These are phyloP conservation scores for Candida takata DNA, from an alignment of 805 yeast genomes.

Conservation along the genomic window DNA sequence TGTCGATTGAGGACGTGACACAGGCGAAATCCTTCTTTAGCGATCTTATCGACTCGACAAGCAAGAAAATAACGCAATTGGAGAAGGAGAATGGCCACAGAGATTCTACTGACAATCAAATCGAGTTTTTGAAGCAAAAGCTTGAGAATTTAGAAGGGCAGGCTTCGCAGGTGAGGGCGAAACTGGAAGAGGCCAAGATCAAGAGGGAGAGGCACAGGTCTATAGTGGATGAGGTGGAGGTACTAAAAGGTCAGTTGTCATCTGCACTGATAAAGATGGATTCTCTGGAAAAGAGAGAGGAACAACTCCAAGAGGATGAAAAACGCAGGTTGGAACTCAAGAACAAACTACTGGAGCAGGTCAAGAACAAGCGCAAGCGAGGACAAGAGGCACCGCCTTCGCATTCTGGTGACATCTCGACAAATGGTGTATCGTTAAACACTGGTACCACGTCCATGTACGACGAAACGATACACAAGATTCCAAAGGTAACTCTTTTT, in stretches of 20 bases:
- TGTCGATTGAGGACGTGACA: constrained; percentile 2
- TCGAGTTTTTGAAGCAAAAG: background rate
- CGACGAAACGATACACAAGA: constrained; percentile 19
- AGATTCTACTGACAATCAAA: background rate
- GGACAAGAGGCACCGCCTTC: too few relatives aligned
- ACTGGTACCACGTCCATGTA: constrained; percentile 1
- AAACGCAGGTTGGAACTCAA: constrained; percentile 6
- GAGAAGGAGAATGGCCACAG: background rate
- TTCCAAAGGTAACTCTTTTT: constrained; percentile 21
- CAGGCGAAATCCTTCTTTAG: constrained; percentile 1
- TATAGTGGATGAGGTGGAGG: constrained; percentile 3
- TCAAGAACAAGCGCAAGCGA: constrained; percentile 4
- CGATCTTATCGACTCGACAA: background rate
- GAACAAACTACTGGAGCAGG: constrained; percentile 6
- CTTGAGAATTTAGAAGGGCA: background rate
- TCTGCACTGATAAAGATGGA: constrained; percentile 11
- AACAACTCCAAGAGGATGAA: constrained; percentile 4
- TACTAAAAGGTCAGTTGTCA: constrained; percentile 9
- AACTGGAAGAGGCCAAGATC: too few relatives aligned
- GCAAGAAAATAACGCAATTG: background rate
- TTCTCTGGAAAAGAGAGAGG: constrained; percentile 10
- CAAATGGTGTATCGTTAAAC: too few relatives aligned
- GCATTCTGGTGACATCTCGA: too few relatives aligned
- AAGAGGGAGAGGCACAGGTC: too few relatives aligned
- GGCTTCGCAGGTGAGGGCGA: too few relatives aligned